Evolutionary conservation across 2,329 filamentous ascomycete genomes (phyloP), one percentile per base, ranked within the genome.

Genomic region (Hypoxylon sp.): DNA sequence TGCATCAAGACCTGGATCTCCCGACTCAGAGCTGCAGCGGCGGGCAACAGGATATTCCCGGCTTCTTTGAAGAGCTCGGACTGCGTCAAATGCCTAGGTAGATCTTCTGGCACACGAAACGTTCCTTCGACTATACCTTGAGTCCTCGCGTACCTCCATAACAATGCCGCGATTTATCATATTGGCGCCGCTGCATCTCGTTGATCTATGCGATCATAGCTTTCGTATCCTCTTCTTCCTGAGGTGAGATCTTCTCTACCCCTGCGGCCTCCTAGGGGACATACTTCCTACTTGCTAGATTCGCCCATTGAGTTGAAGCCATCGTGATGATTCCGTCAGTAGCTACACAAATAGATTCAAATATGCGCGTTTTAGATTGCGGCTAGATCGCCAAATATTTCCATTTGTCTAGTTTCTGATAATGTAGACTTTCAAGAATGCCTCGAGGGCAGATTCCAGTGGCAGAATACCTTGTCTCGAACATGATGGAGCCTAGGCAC

Each of bases 121-220:
- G 80, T 83, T 48, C 82, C 83, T 74, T 85, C 85, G 20, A 85
- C 80, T 46, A 85, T 78, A 30, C 82, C 82, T 71, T 85, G 82
- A 0, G 83, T 85, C 59, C 83, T 79, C 44, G 82, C 78, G 72
- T 85, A 17, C 82, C 80, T 60, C 57, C 25, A 27, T 27, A 27
- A 22, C 46, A 69, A 54, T 69, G 61, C 11, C 67, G 60, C 14
- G 67, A 61, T 14, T 64, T 49, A 22, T 69, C 61, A 27, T 62
- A 69, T 51, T 65, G 68, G 31, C 61, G 58, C 42, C 27, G 42
- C 44, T 69, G 62, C 20, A 61, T 65, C 50, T 69, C 54, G 50
- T 63, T 44, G 56, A 69, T 61, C 56, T 69, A 60, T 40, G 50
- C 37, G 60, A 63, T 63, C 2, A 63, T 35, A n/a, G 58, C 54